These are phyloP conservation scores for Phaseolus lunatus DNA, from an alignment of 306 rosid genomes.

Conservation along the genomic window DNA sequence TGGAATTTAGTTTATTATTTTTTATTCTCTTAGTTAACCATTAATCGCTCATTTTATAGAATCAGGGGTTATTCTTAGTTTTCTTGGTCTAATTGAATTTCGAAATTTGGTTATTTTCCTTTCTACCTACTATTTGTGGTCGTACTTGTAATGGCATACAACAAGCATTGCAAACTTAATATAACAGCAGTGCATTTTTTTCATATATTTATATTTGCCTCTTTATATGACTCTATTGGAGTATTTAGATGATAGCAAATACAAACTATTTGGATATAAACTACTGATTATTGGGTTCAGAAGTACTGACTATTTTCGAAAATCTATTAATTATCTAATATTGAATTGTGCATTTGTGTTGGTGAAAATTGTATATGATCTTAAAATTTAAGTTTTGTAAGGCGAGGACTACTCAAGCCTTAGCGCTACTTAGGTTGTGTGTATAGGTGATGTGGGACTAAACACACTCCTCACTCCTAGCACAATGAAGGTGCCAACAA, in stretches of 20 bases:
- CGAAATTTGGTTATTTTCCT: not conserved
- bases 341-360: no score
- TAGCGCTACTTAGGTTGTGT: no score
- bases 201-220: not conserved
- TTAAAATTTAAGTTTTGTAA: no score
- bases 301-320: no score
- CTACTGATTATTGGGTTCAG: not conserved
- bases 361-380: no score
- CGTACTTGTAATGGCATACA: conserved; percentile 16
- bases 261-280: not conserved
- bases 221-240: not conserved
- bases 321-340: no score
- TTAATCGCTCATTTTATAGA: not conserved
- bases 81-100: not conserved
- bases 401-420: no score
- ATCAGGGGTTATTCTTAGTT: not conserved
- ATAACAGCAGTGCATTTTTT: not conserved
- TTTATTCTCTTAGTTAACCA: not conserved
- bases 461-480: no score
- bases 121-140: not conserved
- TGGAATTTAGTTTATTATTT: not conserved
- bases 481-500: no score
- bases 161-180: not conserved
- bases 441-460: no score
- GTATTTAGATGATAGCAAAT: not conserved